Evolutionary conservation across 2,329 filamentous ascomycete genomes (phyloP), one percentile per base, ranked within the genome.

Genomic region (Aspergillus transmontanensis): DNA sequence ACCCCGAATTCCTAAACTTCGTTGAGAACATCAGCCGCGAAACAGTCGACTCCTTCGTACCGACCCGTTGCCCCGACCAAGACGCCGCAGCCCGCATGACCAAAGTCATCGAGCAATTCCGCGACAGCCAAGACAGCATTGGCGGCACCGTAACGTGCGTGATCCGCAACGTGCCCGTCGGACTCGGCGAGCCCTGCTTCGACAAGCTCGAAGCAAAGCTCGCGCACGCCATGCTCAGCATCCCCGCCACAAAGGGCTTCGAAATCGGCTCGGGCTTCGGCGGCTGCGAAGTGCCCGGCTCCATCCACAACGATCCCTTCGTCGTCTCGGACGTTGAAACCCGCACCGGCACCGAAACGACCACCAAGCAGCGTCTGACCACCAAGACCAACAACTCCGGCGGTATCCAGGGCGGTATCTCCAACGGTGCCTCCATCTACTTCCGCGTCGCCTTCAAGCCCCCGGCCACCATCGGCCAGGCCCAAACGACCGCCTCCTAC

Each of bases 371-470:
- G 21, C 85, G 84, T 66, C 85, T 97, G 59, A 90, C 89, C 10
- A 97, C 94, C 61, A 91, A 90, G 82, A 97, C 94, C 30, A 98
- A 98, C 83, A 93, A 97, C 83, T 94, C 90, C 2, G 94, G 94
- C 14, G 95, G 94, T 67, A 92, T 98, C 70, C 94, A 98, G 82
- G 95, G 94, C 50, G 94, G 94, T 58, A 98, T 98, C 79, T 90
- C 91, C 57, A 98, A 98, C 79, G 95, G 94, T 62, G 92, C 92
- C 43, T 90, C 89, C 63, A 93, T 98, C 81, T 98, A 95, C 85
- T 98, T 98, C 87, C 89, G 91, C 57, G 90, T 97, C 6, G 94
- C 88, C 19, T 98, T 98, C 87, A 98, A 98, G 85, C 92, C 94
- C 11, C 89, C 94, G 3, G 94, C 94, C 34, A 98, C 95, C 3